These are phyloP conservation scores for Apiotrichum brassicae DNA, from an alignment of 1,284 basidiomycete genomes.

Conservation along the genomic window DNA sequence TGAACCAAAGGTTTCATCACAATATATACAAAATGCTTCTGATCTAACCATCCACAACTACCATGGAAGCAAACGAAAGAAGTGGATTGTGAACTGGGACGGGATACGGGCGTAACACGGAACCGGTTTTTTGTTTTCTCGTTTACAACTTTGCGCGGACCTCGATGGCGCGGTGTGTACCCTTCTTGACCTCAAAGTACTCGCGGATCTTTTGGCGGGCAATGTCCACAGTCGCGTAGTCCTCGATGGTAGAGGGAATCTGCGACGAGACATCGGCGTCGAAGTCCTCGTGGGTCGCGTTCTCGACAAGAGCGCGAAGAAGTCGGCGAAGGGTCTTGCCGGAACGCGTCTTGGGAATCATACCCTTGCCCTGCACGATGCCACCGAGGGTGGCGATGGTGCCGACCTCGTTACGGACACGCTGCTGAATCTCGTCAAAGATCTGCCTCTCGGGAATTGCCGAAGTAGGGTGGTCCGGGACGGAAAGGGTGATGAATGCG, in stretches of 20 bases:
- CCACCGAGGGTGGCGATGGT: constrained; percentile 92
- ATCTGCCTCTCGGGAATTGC: constrained; percentile 63
- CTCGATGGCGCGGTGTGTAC: constrained; percentile 15
- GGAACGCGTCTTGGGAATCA: constrained; percentile 81
- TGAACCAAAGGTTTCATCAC: neutral
- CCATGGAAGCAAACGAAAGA: no score
- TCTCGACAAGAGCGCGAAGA: constrained; percentile 46
- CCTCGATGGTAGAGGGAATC: constrained; percentile 19
- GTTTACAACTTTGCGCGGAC: constrained; percentile 11
- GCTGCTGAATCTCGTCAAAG: constrained; percentile 65
- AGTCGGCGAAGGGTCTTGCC: constrained; percentile 91
- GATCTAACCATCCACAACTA: neutral
- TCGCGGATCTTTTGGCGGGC: constrained; percentile 18
- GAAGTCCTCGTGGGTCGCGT: constrained; percentile 16
- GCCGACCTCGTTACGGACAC: constrained; percentile 86
- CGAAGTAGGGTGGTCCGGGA: constrained; percentile 18
- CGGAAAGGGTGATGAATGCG: constrained; percentile 57
- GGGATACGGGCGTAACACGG: neutral
- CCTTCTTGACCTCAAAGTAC: constrained; percentile 15
- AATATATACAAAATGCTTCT: neutral
- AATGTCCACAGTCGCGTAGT: constrained; percentile 12
- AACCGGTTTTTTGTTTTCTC: neutral
- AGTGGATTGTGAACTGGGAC: neutral
- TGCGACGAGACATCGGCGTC: constrained; percentile 9
- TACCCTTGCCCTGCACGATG: constrained; percentile 65